Evolutionary conservation across 495 filamentous ascomycete species (phyloP).

Genomic region (Neurospora sp.): DNA sequence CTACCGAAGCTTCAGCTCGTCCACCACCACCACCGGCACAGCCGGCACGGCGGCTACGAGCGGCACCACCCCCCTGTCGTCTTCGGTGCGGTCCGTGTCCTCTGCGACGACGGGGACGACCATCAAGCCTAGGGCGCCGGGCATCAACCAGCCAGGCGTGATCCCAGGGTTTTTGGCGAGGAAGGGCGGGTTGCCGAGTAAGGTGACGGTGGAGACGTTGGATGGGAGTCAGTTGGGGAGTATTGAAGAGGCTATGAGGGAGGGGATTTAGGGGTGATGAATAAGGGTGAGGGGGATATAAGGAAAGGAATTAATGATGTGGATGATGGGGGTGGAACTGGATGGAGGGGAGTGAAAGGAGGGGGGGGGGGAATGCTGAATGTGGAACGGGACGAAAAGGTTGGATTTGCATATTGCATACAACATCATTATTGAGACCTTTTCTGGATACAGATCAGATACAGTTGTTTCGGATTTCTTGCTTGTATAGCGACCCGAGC

Average conservation of each 20-base stretch:
- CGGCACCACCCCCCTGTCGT: not conserved
- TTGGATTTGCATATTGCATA: not conserved
- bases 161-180: slow-evolving; percentile 42
- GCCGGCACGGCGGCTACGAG: not conserved
- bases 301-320: slow-evolving; percentile 1
- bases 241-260: slow-evolving; percentile 31
- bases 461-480: not conserved
- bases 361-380: not conserved
- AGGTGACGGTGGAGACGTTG: slow-evolving; percentile 30
- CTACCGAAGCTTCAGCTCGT: not conserved
- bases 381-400: not conserved
- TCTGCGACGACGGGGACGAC: slow-evolving; percentile 6
- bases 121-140: slow-evolving; percentile 27
- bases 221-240: slow-evolving; percentile 9
- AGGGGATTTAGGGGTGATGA: slow-evolving; percentile 17
- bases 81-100: not conserved
- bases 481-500: not conserved
- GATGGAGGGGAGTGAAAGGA: not conserved
- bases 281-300: not conserved
- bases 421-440: not conserved
- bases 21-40: not conserved
- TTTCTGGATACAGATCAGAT: not conserved
- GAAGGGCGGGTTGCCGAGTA: slow-evolving; percentile 28
- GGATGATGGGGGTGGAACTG: not conserved
- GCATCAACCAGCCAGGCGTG: slow-evolving; percentile 44